Evolutionary conservation across 306 rosid species (phyloP).

Genomic region (Luffa acutangula): DNA sequence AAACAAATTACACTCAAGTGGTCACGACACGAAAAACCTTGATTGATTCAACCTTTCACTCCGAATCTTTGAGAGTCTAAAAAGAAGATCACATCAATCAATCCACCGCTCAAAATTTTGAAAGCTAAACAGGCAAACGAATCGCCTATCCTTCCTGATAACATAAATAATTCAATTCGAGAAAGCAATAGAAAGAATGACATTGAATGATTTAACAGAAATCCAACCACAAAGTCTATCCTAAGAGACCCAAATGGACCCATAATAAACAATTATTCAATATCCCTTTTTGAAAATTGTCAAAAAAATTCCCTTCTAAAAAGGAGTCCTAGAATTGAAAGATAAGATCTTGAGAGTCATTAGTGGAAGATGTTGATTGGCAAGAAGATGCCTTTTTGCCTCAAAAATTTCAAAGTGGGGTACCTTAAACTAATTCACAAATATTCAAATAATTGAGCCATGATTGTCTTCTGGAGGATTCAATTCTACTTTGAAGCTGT

Average conservation of each 20-base stretch:
- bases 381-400: neutral
- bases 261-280: neutral
- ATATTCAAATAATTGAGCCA: slow-evolving; percentile 7
- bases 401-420: neutral
- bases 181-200: neutral
- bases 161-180: neutral
- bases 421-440: neutral
- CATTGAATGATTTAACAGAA: slow-evolving; percentile 1
- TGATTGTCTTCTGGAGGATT: neutral
- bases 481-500: neutral
- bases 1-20: no score
- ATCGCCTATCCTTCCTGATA: neutral
- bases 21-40: no score
- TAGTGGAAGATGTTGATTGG: slow-evolving; percentile 7
- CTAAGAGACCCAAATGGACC: neutral
- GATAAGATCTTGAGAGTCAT: neutral
- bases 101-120: neutral
- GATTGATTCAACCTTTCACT: neutral
- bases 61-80: neutral
- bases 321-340: slow-evolving; percentile 5
- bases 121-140: neutral
- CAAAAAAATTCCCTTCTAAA: neutral
- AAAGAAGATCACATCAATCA: neutral
- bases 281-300: neutral
- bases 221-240: neutral